Percentiles rank a stretch among this genome's conserved stretches.
phyloP scores from a whole-genome alignment of 2,329 filamentous ascomycete species.

The Colletotrichum lini region DNA sequence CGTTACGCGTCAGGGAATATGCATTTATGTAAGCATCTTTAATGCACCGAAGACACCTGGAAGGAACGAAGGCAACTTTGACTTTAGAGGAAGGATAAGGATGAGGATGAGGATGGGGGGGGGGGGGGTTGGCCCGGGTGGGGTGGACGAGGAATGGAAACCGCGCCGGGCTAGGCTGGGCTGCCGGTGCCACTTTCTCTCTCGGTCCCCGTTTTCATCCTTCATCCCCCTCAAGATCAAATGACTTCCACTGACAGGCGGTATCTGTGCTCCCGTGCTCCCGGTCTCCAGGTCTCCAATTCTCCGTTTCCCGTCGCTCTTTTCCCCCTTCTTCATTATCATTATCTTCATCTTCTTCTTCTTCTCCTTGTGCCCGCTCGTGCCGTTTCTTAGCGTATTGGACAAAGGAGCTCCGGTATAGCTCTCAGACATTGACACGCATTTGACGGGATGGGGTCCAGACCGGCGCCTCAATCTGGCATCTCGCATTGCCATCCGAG shows the following conservation, averaged over 20 bases:
- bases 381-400: background rate
- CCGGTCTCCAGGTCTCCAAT: too few relatives aligned
- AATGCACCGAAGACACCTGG: conserved; percentile 11
- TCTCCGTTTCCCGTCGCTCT: too few relatives aligned
- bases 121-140: background rate
- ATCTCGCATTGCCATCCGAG: background rate
- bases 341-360: background rate
- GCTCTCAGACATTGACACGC: background rate
- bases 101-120: background rate
- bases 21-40: conserved; percentile 27
- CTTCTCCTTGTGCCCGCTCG: background rate
- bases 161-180: background rate
- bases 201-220: conserved; percentile 5
- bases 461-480: background rate
- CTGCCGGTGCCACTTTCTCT: background rate
- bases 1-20: conserved; percentile 8
- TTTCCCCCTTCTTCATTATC: too few relatives aligned
- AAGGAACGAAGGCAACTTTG: background rate
- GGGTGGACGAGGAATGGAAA: background rate
- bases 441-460: background rate
- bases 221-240: background rate
- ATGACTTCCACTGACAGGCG: conserved; percentile 1
- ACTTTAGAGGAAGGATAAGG: background rate
- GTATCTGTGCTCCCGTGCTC: background rate
- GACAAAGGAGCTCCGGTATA: background rate